Evolutionary conservation across 169 alveolate species (phyloP).

Genomic region (Theileria annulata): DNA sequence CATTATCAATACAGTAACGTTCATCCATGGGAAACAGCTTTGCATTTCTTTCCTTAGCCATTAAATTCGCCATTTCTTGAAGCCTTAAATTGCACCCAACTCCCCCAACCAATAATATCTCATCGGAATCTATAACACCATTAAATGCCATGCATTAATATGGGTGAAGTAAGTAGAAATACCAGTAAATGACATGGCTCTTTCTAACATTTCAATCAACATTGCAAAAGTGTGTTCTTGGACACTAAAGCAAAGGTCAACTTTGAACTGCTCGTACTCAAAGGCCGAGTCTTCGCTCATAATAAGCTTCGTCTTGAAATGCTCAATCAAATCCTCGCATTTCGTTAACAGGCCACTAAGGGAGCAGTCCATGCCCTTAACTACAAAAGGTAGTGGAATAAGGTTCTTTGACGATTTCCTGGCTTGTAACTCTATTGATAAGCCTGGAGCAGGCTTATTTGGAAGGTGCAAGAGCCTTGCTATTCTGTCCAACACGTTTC

Average conservation of each 20-base stretch:
- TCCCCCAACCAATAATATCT: conserved; percentile 97
- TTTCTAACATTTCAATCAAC: conserved; percentile 97
- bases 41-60: conserved; percentile 96
- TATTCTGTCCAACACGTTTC: conserved; percentile 96
- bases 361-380: conserved; percentile 98
- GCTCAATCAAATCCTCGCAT: conserved; percentile 58
- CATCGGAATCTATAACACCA: conserved; percentile 72
- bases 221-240: conserved; percentile 96
- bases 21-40: conserved; percentile 97
- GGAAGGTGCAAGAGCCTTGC: conserved; percentile 95
- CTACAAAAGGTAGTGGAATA: conserved; percentile 93
- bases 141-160: background rate
- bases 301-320: conserved; percentile 8
- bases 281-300: conserved; percentile 12
- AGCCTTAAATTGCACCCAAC: conserved; percentile 97
- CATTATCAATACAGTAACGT: conserved; percentile 98
- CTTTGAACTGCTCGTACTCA: conserved; percentile 27
- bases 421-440: conserved; percentile 96
- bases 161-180: background rate
- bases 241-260: conserved; percentile 86
- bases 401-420: conserved; percentile 76
- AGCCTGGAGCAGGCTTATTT: conserved; percentile 98
- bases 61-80: conserved; percentile 89
- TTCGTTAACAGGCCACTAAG: conserved; percentile 88
- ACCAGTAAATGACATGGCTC: conserved; percentile 97